phyloP scores from a whole-genome alignment of 495 filamentous ascomycete genomes.

The Aspergillus sclerotiicarbonarius region DNA sequence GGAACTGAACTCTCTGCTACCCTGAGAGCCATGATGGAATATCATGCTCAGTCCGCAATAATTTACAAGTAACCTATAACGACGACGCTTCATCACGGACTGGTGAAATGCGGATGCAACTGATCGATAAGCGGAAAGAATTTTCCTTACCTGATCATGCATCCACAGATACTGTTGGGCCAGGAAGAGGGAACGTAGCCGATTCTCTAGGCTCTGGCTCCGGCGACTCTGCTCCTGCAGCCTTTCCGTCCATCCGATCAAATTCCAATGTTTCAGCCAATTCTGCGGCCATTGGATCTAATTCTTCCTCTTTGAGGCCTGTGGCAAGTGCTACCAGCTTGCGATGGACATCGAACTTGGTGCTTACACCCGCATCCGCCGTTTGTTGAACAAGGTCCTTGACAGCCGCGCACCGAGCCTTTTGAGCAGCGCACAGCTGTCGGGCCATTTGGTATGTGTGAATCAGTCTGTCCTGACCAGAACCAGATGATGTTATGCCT shows the following conservation, averaged over 20 bases:
- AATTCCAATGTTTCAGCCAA: constrained; percentile 48
- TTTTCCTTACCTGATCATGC: constrained; percentile 17
- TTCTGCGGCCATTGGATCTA: constrained; percentile 49
- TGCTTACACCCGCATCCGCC: constrained; percentile 49
- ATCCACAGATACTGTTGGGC: constrained; percentile 37
- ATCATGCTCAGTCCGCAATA: neutral
- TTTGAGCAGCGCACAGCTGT: constrained; percentile 40
- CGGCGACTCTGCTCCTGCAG: constrained; percentile 26
- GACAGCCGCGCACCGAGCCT: constrained; percentile 40
- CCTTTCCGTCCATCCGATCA: constrained; percentile 44
- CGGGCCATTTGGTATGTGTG: constrained; percentile 33
- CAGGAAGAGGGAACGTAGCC: constrained; percentile 24
- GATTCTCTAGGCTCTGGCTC: constrained; percentile 30
- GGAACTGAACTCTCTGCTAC: constrained; percentile 9
- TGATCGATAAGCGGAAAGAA: neutral
- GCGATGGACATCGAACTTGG: constrained; percentile 52
- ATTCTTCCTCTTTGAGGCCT: constrained; percentile 48
- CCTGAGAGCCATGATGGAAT: neutral
- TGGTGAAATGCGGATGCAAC: neutral
- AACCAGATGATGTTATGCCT: constrained; percentile 15
- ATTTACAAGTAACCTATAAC: neutral
- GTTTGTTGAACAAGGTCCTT: constrained; percentile 46
- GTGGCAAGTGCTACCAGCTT: constrained; percentile 52
- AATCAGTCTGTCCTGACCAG: constrained; percentile 29
- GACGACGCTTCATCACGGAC: neutral